phyloP scores from a whole-genome alignment of 345 rosid species.

The Turritis glabra region DNA sequence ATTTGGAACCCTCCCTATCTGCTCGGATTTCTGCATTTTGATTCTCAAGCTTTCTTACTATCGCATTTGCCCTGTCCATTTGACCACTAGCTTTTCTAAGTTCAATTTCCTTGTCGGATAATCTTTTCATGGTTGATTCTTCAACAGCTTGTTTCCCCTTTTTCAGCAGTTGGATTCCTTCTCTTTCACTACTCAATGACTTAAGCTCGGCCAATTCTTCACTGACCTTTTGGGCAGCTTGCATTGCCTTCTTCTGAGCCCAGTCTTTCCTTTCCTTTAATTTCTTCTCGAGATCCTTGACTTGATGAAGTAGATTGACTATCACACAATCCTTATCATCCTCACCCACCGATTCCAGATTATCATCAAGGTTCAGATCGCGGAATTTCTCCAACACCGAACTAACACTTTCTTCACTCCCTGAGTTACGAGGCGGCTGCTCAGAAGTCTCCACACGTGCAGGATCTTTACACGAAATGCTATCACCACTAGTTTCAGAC shows the following conservation, averaged over 20 bases:
- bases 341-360: slow-evolving; percentile 52
- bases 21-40: slow-evolving; percentile 92
- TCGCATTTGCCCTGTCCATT: slow-evolving; percentile 67
- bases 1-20: slow-evolving; percentile 84
- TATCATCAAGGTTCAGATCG: slow-evolving; percentile 78
- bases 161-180: slow-evolving; percentile 71
- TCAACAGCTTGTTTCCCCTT: slow-evolving; percentile 84
- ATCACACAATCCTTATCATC: slow-evolving; percentile 77
- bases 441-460: slow-evolving; percentile 46
- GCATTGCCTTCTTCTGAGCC: slow-evolving; percentile 96
- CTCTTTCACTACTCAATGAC: slow-evolving; percentile 71
- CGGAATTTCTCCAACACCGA: slow-evolving; percentile 64
- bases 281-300: slow-evolving; percentile 73
- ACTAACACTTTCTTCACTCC: slow-evolving; percentile 56
- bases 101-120: slow-evolving; percentile 75
- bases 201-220: slow-evolving; percentile 78
- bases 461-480: slow-evolving; percentile 38
- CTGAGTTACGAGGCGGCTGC: slow-evolving; percentile 47
- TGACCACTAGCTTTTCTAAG: slow-evolving; percentile 71
- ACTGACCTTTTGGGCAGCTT: slow-evolving; percentile 86
- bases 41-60: slow-evolving; percentile 74
- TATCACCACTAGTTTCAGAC: slow-evolving; percentile 41
- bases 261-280: slow-evolving; percentile 86
- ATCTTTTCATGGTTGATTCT: slow-evolving; percentile 74
- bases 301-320: slow-evolving; percentile 58